Evolutionary conservation across 495 filamentous ascomycete species (phyloP), one percentile per base, ranked within the genome.

Genomic region (Penicillium bialowiezense): DNA sequence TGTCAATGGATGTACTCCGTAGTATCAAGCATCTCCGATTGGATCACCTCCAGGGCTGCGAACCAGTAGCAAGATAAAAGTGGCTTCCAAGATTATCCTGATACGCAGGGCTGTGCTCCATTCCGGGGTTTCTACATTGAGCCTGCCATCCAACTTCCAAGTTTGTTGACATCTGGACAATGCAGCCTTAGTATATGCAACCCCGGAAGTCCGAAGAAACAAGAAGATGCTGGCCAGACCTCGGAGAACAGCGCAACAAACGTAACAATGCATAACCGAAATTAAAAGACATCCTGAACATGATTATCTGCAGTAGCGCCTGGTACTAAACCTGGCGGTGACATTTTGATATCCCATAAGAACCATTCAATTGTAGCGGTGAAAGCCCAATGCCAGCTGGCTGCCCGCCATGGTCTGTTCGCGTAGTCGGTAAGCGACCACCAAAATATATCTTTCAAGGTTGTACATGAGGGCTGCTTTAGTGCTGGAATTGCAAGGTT

Each of bases 311-410:
- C 61, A 62, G 50, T 64, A 64, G 58, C 44, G 58, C 18, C 29
- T 32, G 26, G 20, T 28, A 31, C 54, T 43, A 48, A 62, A 62
- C 59, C 52, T 64, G 58, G 61, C 61, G 61, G 61, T 64, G 55
- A 59, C 55, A 54, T 58, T 29, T 52, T 52, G 50, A 49, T 54
- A 59, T 59, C 50, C 33, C 19, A 15, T 36, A 20, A 2, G 37
- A 19, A 7, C 19, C 14, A 21, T 12, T 24, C 17, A 12, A 48
- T 55, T 54, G 58, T 64, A 62, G 61, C 61, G 61, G 61, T 64
- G 61, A 62, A 52, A 14, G 20, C 15, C 26, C 17, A 32, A 32
- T 32, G 32, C 43, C 43, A 45, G 12, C 23, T 46, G 28, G 19
- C 36, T 18, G 29, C 13, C 13, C 18, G 26, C 34, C 32, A 37